Evolutionary conservation across 768 basidiomycete species (phyloP), one percentile per base, ranked within the genome.

Genomic region (Mycena vulgaris): DNA sequence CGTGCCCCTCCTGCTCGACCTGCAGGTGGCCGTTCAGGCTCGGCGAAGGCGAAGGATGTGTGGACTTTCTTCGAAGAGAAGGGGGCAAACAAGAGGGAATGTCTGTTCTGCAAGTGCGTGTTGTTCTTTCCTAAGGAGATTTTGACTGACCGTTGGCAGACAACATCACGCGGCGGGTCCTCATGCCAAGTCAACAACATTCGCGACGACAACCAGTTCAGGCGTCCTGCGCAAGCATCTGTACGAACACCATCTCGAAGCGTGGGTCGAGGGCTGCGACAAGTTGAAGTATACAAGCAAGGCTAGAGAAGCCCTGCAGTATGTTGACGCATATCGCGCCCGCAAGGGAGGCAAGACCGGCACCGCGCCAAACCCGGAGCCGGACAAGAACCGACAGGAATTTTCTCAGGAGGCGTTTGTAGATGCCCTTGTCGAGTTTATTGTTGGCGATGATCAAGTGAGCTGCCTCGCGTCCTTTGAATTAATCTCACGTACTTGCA

Each of bases 201-300:
- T 63, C n/a, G 37, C 66, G 35, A 30, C 17, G n/a, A 40, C 23
- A 25, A 76, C 74, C 23, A 62, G 71, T 19, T 72, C 66, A 1
- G 66, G 71, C n/a, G 53, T 64, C 17, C 55, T 71, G n/a, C 63
- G 71, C 25, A 61, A 60, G 11, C 73, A 76, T 42, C 67, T 76
- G n/a, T 63, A 33, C 28, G 28, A 69, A 37, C 28, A 63, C 7
- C 78, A 79, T 53, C n/a, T 73, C 5, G 75, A 70, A 0, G 53
- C 35, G 13, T 79, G 77, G 77, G 63, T 78, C 23, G 52, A 48
- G 4, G 61, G 59, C 21, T 78, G 76, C 59, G 71, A 78, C 47
- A 47, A 70, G 42, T 56, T 76, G 35, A 59, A 64, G 27, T 72
- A 75, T 31, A 30, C 45, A 13, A 76, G 75, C 28, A 69, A 37